Percentiles rank a stretch among this genome's conserved stretches.
Conservation (phyloP, 352 stramenopile genomes). For the Plasmopara muralis region DNA sequence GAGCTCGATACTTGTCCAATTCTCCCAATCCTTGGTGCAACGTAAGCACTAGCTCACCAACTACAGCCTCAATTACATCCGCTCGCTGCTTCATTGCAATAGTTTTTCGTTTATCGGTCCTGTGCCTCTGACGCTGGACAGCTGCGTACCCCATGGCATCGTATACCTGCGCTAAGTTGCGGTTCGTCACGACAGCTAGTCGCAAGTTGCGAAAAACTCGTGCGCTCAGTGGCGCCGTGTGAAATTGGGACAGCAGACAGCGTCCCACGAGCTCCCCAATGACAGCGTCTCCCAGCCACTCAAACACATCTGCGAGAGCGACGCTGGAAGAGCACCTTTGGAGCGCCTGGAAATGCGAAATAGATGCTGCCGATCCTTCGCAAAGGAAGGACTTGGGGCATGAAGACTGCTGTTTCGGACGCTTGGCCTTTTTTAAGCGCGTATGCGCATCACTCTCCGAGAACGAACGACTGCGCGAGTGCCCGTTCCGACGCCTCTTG, state of each 20-base stretch:
- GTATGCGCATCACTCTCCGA: constrained; percentile 8
- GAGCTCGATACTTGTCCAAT: constrained; percentile 18
- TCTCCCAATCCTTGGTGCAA: constrained; percentile 19
- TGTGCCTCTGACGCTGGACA: constrained; percentile 3
- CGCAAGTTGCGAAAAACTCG: constrained; percentile 63
- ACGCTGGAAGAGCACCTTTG: constrained; percentile 6
- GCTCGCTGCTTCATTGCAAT: constrained; percentile 56
- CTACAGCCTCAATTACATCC: constrained; percentile 59
- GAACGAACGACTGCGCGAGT: constrained; percentile 9
- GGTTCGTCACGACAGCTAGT: constrained; percentile 56
- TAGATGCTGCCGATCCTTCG: constrained; percentile 6
- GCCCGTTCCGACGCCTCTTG: constrained; percentile 12
- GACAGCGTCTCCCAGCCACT: constrained; percentile 74
- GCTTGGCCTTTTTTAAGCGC: constrained; percentile 9
- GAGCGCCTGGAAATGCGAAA: constrained; percentile 39
- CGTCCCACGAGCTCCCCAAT: constrained; percentile 63
- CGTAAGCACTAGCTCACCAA: constrained; percentile 55
- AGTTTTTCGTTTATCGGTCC: not conserved
- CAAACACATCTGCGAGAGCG: constrained; percentile 48
- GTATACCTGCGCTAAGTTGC: constrained; percentile 60
- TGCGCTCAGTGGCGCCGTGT: constrained; percentile 41
- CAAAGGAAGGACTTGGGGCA: not conserved
- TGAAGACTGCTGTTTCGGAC: not conserved
- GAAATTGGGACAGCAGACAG: constrained; percentile 62
- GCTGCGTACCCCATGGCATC: constrained; percentile 56